Evolutionary conservation across 331 rosid genomes (phyloP), one percentile per base, ranked within the genome.

Genomic region (Rosa hybrid): DNA sequence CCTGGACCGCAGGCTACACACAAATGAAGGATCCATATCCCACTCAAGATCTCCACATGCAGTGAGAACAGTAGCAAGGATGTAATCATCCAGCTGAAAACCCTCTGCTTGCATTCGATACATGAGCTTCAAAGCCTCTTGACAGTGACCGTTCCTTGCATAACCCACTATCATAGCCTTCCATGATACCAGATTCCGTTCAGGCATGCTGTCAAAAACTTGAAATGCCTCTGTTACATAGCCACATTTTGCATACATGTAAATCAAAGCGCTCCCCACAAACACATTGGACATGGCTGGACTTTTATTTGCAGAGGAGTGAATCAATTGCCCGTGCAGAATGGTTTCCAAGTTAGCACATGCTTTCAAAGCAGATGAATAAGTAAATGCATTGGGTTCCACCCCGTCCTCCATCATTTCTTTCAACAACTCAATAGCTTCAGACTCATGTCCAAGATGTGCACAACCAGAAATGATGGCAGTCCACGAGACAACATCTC

Each of bases 401-500:
- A 95, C 97, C 7, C 97, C 98, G 23, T 95, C 98, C 53, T 84
- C 90, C 80, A 90, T 80, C 99, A 95, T 93, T 71, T 85, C 84
- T 60, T 89, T 88, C 80, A 95, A 84, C 71, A 89, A 89, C 77
- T 77, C 89, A 12, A 95, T 86, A 65, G 98, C 98, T 84, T 95
- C 94, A 3, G 87, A 65, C 83, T 88, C 98, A 54, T 83, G 90
- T 16, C 97, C 95, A 1, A 88, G 90, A 78, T 48, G 83, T 51
- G 92, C 84, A 81, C 91, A 83, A 18, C 97, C 99, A 0, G 99
- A 93, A 77, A 93, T 95, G 68, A 95, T 90, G 81, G 99, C 97
- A 59, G 99, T 93, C 98, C 98, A 95, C 1, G 97, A 89, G 76
- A 93, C 94, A 50, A 91, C 99, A 72, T 95, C 98, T 76, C 91